These are phyloP conservation scores for Ophiocordyceps sinensis DNA, from an alignment of 2,329 filamentous ascomycete genomes.

Conservation along the genomic window DNA sequence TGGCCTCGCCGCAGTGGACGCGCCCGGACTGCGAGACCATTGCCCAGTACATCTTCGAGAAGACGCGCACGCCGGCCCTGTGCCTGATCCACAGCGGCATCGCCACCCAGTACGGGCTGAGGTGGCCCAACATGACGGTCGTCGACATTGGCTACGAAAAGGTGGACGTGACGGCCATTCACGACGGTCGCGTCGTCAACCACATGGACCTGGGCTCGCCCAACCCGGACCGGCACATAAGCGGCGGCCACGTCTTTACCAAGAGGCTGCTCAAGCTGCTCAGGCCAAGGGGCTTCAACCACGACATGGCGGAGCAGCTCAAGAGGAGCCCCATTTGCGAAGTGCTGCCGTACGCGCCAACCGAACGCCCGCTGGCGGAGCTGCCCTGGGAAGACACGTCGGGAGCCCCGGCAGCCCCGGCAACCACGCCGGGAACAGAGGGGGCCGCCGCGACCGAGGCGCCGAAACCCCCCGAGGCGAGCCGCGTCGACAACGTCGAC, in stretches of 20 bases:
- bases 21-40: conserved; percentile 75
- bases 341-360: conserved; percentile 42
- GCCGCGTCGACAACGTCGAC: conserved; percentile 19
- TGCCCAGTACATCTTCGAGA: conserved; percentile 92
- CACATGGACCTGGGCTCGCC: conserved; percentile 47
- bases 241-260: conserved; percentile 82
- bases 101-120: conserved; percentile 73
- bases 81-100: conserved; percentile 81
- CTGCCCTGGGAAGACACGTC: conserved; percentile 26
- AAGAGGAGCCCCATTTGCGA: conserved; percentile 55
- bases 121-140: conserved; percentile 63
- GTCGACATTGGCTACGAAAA: conserved; percentile 88
- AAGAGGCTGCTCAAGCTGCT: conserved; percentile 55
- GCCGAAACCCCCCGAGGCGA: conserved; percentile 19
- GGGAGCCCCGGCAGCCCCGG: conserved; percentile 4
- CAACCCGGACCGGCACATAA: conserved; percentile 34
- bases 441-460: conserved; percentile 9
- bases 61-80: conserved; percentile 86
- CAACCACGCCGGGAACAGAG: conserved; percentile 7
- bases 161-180: conserved; percentile 81
- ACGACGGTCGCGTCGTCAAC: conserved; percentile 63
- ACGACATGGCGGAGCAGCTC: conserved; percentile 56
- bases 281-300: conserved; percentile 39
- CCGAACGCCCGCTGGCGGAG: conserved; percentile 31
- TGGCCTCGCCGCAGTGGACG: conserved; percentile 83